phyloP scores from a whole-genome alignment of 2,329 filamentous ascomycete genomes.

The Myrmaecium sp. region DNA sequence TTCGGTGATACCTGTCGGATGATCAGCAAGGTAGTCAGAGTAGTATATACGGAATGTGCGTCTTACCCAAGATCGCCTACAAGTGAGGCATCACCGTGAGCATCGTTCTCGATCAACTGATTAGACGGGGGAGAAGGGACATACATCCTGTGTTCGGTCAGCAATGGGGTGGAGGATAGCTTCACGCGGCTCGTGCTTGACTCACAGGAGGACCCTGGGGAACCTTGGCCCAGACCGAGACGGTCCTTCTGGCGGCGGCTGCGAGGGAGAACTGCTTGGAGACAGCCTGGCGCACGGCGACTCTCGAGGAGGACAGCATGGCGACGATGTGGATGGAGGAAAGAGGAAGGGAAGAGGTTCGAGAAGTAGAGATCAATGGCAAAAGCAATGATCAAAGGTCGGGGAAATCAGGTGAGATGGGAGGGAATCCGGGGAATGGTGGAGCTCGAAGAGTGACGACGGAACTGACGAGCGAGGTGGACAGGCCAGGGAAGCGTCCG shows the following conservation, averaged over 20 bases:
- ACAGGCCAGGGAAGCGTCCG: too few relatives aligned
- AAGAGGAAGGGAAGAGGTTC: slow-evolving; percentile 1
- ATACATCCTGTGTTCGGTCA: slow-evolving; percentile 18
- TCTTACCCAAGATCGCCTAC: slow-evolving; percentile 61
- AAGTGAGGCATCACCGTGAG: too few relatives aligned
- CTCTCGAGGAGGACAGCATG: slow-evolving; percentile 22
- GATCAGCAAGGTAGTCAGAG: too few relatives aligned
- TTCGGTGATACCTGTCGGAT: slow-evolving; percentile 64
- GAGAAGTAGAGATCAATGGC: slow-evolving; percentile 2
- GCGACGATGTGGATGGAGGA: slow-evolving; percentile 7
- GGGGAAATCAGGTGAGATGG: background rate
- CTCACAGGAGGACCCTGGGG: slow-evolving; percentile 86
- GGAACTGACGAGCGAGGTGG: too few relatives aligned
- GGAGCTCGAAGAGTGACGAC: too few relatives aligned
- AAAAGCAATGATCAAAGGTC: slow-evolving; percentile 5
- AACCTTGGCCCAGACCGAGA: slow-evolving; percentile 79
- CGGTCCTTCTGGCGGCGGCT: slow-evolving; percentile 35
- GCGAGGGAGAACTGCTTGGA: slow-evolving; percentile 15
- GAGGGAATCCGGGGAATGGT: slow-evolving; percentile 1
- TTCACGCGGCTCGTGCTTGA: too few relatives aligned
- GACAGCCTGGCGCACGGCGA: slow-evolving; percentile 20
- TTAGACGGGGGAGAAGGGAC: slow-evolving; percentile 3
- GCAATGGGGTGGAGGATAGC: too few relatives aligned
- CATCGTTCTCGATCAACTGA: slow-evolving; percentile 7
- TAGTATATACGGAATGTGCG: too few relatives aligned